Evolutionary conservation across 371 early-diverging fungal genomes (phyloP), one percentile per base, ranked within the genome.

Genomic region (Saksenaea oblongispora): DNA sequence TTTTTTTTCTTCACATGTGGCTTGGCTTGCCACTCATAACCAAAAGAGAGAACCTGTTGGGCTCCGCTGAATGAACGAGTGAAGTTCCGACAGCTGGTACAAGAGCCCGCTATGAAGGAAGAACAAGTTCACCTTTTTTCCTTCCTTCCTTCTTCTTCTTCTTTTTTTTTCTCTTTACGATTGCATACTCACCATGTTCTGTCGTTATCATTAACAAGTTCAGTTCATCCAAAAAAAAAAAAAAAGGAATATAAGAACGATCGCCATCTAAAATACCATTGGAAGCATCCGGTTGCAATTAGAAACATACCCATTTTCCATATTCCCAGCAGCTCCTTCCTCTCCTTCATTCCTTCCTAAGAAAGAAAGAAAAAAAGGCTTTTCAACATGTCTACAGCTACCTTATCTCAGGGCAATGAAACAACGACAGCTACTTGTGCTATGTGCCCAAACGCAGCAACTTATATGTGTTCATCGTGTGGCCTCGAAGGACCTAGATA

Each of bases 381-480:
- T 37, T 24, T 58, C 18, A n/a, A 11, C 17, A 35, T 26, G 37
- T 24, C 58, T 36, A 34, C 39, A 18, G 13, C 27, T 58, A 8
- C 51, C 2, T n/a, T 22, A 22, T 47, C 51, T 17, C 17, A 56
- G 26, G 42, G 44, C 26, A 42, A 56, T 56, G 57, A 57, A 34
- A 10, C 27, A 34, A 17, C 59, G n/a, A 39, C 59, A 22, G 11
- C 42, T 31, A 39, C 44, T 14, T 79, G 80, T 59, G 34, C 61
- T 3, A 67, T 66, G 47, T 89, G 89, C 65, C 73, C 69, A 27
- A 75, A 75, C 42, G 66, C 74, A 13, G 89, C 87, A 0, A 71
- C 70, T 0, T 89, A 80, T 59, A 85, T 86, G 80, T 89, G 89
- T 59, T 85, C 86, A 26, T 73, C 81, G 14, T 89, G 89, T 56